These are phyloP conservation scores for Venturia carpophila DNA, from an alignment of 2,329 filamentous ascomycete species.

Conservation along the genomic window DNA sequence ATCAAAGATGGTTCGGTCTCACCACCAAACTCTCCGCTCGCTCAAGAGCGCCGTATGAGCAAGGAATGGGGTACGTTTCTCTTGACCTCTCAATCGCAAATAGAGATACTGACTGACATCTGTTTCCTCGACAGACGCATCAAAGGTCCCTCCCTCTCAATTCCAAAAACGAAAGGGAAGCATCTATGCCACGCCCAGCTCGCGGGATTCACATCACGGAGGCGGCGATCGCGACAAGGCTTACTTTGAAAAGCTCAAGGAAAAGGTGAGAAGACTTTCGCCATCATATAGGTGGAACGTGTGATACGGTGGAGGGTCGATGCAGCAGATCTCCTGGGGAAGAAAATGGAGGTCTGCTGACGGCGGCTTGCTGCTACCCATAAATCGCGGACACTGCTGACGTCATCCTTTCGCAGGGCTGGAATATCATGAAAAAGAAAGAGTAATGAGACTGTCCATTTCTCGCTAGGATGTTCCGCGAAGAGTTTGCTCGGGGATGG, in stretches of 20 bases:
- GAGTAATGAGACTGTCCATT: not conserved
- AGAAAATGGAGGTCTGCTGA: not conserved
- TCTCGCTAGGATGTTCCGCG: too few relatives aligned
- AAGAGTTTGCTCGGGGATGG: too few relatives aligned
- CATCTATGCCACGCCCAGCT: constrained; percentile 58
- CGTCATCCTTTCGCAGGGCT: not conserved
- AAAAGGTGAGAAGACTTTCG: constrained; percentile 28
- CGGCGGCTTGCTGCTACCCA: not conserved
- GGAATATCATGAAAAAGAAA: constrained; percentile 7
- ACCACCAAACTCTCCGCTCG: constrained; percentile 17
- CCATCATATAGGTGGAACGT: not conserved
- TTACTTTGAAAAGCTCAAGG: constrained; percentile 49
- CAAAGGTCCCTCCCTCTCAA: constrained; percentile 58
- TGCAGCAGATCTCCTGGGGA: not conserved
- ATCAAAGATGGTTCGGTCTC: constrained; percentile 10
- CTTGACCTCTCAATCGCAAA: too few relatives aligned
- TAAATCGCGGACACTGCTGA: constrained; percentile 2
- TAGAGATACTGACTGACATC: not conserved
- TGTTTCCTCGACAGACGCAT: constrained; percentile 41
- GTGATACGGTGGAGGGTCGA: not conserved
- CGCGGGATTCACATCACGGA: constrained; percentile 58
- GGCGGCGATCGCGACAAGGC: constrained; percentile 42
- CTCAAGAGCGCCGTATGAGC: constrained; percentile 29
- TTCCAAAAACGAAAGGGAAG: constrained; percentile 64
- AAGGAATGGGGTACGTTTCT: constrained; percentile 27